Evolutionary conservation across 1,139 yeast species (phyloP).

Genomic region (Hemisphaericaspora xylanilytica): DNA sequence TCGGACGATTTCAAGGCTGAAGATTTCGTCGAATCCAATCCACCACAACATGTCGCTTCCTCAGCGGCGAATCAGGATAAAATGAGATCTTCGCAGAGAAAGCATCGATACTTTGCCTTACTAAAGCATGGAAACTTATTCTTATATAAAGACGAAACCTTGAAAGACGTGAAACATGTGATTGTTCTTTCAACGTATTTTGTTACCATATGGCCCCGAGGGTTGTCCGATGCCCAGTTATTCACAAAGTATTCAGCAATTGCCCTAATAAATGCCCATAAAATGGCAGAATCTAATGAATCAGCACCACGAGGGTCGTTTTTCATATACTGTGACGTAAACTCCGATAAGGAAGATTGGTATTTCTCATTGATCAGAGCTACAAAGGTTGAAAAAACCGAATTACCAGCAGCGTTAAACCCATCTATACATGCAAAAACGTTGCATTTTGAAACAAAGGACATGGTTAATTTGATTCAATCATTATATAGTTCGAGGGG

Average conservation of each 20-base stretch:
- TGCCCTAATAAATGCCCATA: slow-evolving; percentile 49
- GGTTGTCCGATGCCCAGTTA: slow-evolving; percentile 65
- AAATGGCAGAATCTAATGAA: slow-evolving; percentile 5
- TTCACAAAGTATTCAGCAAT: slow-evolving; percentile 81
- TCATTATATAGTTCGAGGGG: slow-evolving; percentile 79
- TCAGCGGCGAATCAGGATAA: slow-evolving; percentile 7
- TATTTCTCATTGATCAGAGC: slow-evolving; percentile 81
- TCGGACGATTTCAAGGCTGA: not conserved
- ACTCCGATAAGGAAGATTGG: slow-evolving; percentile 88
- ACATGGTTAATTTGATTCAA: slow-evolving; percentile 72
- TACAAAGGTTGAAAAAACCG: slow-evolving; percentile 41
- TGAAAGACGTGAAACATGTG: slow-evolving; percentile 72
- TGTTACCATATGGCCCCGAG: slow-evolving; percentile 85
- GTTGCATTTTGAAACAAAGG: slow-evolving; percentile 65
- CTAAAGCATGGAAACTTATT: slow-evolving; percentile 84
- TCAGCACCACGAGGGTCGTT: slow-evolving; percentile 57
- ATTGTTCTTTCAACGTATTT: slow-evolving; percentile 70
- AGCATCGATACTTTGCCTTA: slow-evolving; percentile 65
- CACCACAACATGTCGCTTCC: slow-evolving; percentile 1
- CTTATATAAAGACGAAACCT: slow-evolving; percentile 66
- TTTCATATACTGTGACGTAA: slow-evolving; percentile 72
- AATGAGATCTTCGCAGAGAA: slow-evolving; percentile 31
- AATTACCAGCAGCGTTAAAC: slow-evolving; percentile 19
- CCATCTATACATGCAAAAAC: slow-evolving; percentile 62
- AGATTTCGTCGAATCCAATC: not conserved